Evolutionary conservation across 495 filamentous ascomycete species (phyloP).

Genomic region (Aspergillus affinis): DNA sequence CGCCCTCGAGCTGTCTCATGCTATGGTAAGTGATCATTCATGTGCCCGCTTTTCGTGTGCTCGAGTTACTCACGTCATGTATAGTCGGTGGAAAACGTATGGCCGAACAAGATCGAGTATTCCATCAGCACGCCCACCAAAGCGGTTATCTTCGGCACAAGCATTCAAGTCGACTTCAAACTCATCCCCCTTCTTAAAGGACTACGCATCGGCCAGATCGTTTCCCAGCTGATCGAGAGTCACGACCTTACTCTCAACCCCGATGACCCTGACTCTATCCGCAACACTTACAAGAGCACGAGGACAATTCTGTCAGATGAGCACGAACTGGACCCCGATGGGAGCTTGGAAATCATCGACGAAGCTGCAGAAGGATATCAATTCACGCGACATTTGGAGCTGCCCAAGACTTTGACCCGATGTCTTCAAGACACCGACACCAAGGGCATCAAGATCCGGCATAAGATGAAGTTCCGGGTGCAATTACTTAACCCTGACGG

Average conservation of each 20-base stretch:
- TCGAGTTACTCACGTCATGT: constrained; percentile 12
- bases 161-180: constrained; percentile 73
- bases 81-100: constrained; percentile 84
- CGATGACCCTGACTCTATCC: constrained; percentile 49
- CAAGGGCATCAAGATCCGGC: constrained; percentile 79
- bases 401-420: constrained; percentile 73
- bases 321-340: constrained; percentile 56
- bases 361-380: constrained; percentile 78
- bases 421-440: constrained; percentile 87
- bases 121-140: constrained; percentile 85
- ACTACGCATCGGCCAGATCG: constrained; percentile 73
- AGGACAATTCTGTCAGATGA: constrained; percentile 63
- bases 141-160: constrained; percentile 86
- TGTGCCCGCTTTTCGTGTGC: neutral
- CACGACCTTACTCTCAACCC: constrained; percentile 63
- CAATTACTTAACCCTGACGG: constrained; percentile 92
- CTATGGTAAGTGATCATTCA: constrained; percentile 58
- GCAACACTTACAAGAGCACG: constrained; percentile 59
- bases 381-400: constrained; percentile 62
- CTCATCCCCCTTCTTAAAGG: constrained; percentile 86
- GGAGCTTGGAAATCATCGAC: constrained; percentile 66
- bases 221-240: constrained; percentile 71
- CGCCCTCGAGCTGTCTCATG: constrained; percentile 78
- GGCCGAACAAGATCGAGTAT: constrained; percentile 94
- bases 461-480: constrained; percentile 83